Evolutionary conservation across 306 rosid genomes (phyloP), one percentile per base, ranked within the genome.

Genomic region (Castanospermum australe): DNA sequence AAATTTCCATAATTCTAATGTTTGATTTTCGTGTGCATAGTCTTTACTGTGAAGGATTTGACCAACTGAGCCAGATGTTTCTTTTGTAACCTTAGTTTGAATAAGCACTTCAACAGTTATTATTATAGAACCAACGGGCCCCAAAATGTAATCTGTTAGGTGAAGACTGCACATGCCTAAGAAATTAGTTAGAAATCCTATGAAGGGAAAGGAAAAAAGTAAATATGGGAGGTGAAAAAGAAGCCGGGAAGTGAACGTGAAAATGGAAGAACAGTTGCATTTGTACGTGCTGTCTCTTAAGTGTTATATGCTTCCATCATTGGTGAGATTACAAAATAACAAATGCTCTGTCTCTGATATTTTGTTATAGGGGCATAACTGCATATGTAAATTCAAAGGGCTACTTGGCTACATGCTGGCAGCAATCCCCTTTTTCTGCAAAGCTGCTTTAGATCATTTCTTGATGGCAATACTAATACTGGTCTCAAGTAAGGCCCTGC

Each of bases 251-350:
- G 73, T 50, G 81, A 76, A 82, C 74, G 36, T 61, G 25, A 60
- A 82, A 82, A 42, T 7, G n/a, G 78, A 69, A 73, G 2, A 81
- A 81, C 76, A 75, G 51, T 48, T 69, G 50, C 57, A 36, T 48
- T 56, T 67, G 71, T 54, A 74, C 51, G 6, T 36, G 6, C 20
- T 74, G 84, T 81, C 71, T 45, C 71, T 30, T 30, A 15, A 61
- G 41, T 81, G 64, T 48, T 59, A 57, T 48, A 8, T n/a, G n/a
- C 50, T 76, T 71, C 36, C 56, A 67, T 81, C 65, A 67, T 33
- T 5, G 47, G 5, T 60, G 25, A 68, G 22, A 75, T 38, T 68
- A 38, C 72, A 48, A 63, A 61, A 11, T 24, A 48, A 68, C 57
- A 68, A 24, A 75, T 75, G 0, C 41, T 47, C 51, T 75, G 47